A percentile compares a stretch with the other conserved stretches of the same genome.
Evolutionary conservation across 352 stramenopile species (phyloP).

Genomic region (Phytophthora melonis): DNA sequence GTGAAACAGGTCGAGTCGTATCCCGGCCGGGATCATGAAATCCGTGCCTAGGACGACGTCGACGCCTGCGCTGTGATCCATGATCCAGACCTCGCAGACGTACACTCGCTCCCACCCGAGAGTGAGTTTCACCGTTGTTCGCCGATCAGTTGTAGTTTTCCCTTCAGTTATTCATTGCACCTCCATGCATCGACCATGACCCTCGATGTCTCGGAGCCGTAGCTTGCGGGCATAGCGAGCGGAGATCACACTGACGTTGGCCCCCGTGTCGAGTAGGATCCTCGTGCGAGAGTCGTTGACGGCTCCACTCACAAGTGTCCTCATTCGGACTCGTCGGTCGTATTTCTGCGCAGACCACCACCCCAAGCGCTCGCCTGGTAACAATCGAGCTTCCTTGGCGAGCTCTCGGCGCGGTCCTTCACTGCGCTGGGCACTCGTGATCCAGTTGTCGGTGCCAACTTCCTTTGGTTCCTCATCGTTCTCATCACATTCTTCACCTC

Average conservation of each 20-base stretch:
- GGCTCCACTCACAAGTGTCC: background rate
- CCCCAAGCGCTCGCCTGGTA: too few relatives aligned
- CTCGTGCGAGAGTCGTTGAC: background rate
- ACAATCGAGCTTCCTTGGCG: too few relatives aligned
- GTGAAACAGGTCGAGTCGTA: background rate
- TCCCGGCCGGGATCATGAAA: background rate
- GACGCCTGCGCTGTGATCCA: constrained; percentile 8
- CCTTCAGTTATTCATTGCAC: background rate
- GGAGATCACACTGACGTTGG: background rate
- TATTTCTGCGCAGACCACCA: background rate
- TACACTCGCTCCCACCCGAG: background rate
- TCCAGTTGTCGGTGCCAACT: too few relatives aligned
- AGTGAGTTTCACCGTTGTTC: background rate
- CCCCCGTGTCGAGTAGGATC: background rate
- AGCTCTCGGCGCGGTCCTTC: too few relatives aligned
- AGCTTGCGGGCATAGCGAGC: background rate
- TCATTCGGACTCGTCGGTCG: background rate
- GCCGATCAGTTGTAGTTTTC: background rate
- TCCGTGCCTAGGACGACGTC: constrained; percentile 2
- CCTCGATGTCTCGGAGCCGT: background rate
- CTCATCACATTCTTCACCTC: too few relatives aligned
- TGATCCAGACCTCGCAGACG: background rate
- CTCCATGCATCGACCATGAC: background rate
- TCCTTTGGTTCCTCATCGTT: too few relatives aligned
- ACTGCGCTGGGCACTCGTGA: too few relatives aligned